Percentiles rank a stretch among this genome's conserved stretches.
These are phyloP conservation scores for Pontederia crassipes DNA, from an alignment of 176 grass and related monocot genomes.

Conservation along the genomic window DNA sequence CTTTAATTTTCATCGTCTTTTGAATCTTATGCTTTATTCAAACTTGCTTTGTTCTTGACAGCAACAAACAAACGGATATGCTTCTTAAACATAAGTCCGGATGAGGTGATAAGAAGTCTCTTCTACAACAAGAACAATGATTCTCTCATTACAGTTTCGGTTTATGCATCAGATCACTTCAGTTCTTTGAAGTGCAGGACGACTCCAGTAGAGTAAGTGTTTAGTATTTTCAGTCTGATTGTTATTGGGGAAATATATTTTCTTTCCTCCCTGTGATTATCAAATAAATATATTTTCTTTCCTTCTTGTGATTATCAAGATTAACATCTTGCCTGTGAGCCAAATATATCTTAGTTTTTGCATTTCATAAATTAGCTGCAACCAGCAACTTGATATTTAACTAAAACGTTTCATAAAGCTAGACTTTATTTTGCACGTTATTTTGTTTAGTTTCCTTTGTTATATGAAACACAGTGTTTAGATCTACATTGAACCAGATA, in stretches of 20 bases:
- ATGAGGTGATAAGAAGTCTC: constrained; percentile 98
- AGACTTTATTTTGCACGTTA: too few relatives aligned
- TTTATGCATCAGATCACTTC: constrained; percentile 95
- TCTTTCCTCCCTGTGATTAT: too few relatives aligned
- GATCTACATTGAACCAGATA: too few relatives aligned
- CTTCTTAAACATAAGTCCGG: constrained; percentile 89
- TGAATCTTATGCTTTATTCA: not conserved
- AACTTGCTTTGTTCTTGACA: constrained; percentile 25
- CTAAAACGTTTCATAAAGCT: too few relatives aligned
- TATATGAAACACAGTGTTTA: too few relatives aligned
- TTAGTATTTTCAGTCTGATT: constrained; percentile 4
- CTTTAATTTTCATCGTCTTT: not conserved
- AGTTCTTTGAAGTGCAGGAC: constrained; percentile 98
- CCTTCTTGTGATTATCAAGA: too few relatives aligned
- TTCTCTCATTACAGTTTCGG: constrained; percentile 97
- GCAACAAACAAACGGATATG: constrained; percentile 82
- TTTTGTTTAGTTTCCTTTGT: too few relatives aligned
- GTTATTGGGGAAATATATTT: not conserved
- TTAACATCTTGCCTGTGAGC: too few relatives aligned
- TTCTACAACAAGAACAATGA: constrained; percentile 99
- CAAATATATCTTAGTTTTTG: too few relatives aligned
- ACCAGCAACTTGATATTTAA: too few relatives aligned
- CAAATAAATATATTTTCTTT: not conserved
- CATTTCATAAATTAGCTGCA: too few relatives aligned
- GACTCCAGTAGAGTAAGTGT: constrained; percentile 82